Conservation (phyloP, 495 filamentous ascomycete genomes). For the Pseudoneurospora amorphoporcata region DNA sequence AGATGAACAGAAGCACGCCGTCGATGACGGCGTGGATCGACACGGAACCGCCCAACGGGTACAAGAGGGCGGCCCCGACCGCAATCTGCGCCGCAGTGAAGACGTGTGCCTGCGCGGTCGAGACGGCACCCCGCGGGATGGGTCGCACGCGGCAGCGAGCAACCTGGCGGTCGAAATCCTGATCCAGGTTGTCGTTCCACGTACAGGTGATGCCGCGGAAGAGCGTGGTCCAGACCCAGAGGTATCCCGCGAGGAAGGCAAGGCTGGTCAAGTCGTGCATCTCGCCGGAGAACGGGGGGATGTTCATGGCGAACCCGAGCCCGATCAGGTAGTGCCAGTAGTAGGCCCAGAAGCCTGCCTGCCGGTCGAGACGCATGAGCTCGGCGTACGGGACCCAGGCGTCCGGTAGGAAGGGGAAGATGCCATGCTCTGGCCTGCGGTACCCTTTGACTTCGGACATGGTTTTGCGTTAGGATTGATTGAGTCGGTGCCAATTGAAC, state of each 20-base stretch:
- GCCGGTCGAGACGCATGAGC: conserved; percentile 33
- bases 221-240: background rate
- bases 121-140: conserved; percentile 35
- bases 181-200: conserved; percentile 39
- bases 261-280: background rate
- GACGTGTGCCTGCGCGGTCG: conserved; percentile 20
- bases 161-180: conserved; percentile 30
- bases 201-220: conserved; percentile 8
- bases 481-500: too few species aligned
- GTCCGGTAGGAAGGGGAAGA: conserved; percentile 6
- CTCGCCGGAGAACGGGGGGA: background rate
- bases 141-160: conserved; percentile 26
- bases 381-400: conserved; percentile 31
- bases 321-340: conserved; percentile 27
- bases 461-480: background rate
- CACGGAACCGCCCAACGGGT: background rate
- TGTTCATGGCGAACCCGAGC: conserved; percentile 14
- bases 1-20: conserved; percentile 5
- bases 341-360: conserved; percentile 24
- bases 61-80: background rate
- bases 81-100: conserved; percentile 18
- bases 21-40: background rate
- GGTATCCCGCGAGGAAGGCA: background rate
- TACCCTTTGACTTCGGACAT: background rate
- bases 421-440: conserved; percentile 4